Conservation (phyloP, 441 rosid species). For the Adansonia gregorii region DNA sequence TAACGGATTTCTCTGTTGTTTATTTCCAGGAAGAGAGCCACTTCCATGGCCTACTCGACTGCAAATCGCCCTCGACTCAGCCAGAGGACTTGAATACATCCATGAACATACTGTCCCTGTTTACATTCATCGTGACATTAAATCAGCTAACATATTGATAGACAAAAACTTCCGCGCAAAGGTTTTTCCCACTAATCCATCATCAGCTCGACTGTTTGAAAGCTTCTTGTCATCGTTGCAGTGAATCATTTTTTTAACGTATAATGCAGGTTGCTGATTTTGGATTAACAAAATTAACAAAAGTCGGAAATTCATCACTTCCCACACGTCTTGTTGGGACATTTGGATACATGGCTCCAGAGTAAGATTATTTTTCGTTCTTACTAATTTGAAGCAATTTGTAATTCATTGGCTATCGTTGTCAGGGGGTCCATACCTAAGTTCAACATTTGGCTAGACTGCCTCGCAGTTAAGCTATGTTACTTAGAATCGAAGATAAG, state of each 20-base stretch:
- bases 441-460: neutral
- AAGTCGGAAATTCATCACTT: slow-evolving; percentile 71
- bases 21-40: slow-evolving; percentile 70
- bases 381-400: neutral
- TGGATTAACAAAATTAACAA: slow-evolving; percentile 86
- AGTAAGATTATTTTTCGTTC: slow-evolving; percentile 52
- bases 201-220: slow-evolving; percentile 14
- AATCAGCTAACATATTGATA: slow-evolving; percentile 91
- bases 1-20: neutral
- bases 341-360: slow-evolving; percentile 99
- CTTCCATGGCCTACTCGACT: slow-evolving; percentile 82
- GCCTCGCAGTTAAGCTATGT: neutral
- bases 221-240: slow-evolving; percentile 24
- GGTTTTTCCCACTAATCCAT: slow-evolving; percentile 42
- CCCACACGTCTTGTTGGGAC: slow-evolving; percentile 93
- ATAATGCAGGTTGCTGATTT: slow-evolving; percentile 91
- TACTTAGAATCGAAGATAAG: too few relatives aligned
- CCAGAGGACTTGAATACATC: slow-evolving; percentile 95
- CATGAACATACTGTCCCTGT: slow-evolving; percentile 98
- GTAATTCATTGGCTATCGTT: neutral
- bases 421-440: neutral
- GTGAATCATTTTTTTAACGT: slow-evolving; percentile 14
- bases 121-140: slow-evolving; percentile 95
- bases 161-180: slow-evolving; percentile 83
- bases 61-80: slow-evolving; percentile 97